These are phyloP conservation scores for Cynanchum wilfordii DNA, from an alignment of 257 asterid species.

Conservation along the genomic window DNA sequence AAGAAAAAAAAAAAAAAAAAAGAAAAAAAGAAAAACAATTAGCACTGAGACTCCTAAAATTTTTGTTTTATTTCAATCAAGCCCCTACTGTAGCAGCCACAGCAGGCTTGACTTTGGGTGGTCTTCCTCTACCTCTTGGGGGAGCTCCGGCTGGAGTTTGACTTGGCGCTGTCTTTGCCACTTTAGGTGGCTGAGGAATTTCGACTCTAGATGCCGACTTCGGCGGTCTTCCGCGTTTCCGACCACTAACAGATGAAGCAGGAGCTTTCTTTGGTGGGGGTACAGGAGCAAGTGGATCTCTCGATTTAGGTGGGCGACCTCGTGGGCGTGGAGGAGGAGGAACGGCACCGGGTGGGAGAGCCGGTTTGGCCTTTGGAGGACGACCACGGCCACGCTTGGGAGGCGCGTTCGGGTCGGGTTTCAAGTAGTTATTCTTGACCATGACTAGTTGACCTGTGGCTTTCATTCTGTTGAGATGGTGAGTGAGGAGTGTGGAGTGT, in stretches of 20 bases:
- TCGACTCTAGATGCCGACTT: slow-evolving; percentile 31
- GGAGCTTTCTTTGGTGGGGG: slow-evolving; percentile 36
- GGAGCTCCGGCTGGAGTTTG: slow-evolving; percentile 16
- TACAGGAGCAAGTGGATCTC: slow-evolving; percentile 34
- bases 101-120: slow-evolving; percentile 65
- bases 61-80: slow-evolving; percentile 25
- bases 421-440: slow-evolving; percentile 60
- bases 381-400: slow-evolving; percentile 94
- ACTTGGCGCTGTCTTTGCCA: slow-evolving; percentile 1
- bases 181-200: slow-evolving; percentile 3
- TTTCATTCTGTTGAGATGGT: slow-evolving; percentile 68
- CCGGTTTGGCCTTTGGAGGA: slow-evolving; percentile 68
- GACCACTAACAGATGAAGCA: slow-evolving; percentile 29
- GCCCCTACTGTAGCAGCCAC: slow-evolving; percentile 65
- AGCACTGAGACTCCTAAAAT: slow-evolving; percentile 31
- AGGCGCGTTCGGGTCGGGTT: slow-evolving; percentile 60
- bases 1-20: background rate
- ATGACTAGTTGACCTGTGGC: slow-evolving; percentile 52
- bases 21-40: slow-evolving; percentile 25
- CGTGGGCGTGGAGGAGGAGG: slow-evolving; percentile 57
- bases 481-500: slow-evolving; percentile 51
- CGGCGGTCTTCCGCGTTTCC: slow-evolving; percentile 76
- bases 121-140: slow-evolving; percentile 79
- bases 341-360: slow-evolving; percentile 29
- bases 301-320: slow-evolving; percentile 67